A percentile compares a stretch with the other conserved stretches of the same genome.
phyloP scores from a whole-genome alignment of 331 rosid species.

The Erythrophleum ivorense region DNA sequence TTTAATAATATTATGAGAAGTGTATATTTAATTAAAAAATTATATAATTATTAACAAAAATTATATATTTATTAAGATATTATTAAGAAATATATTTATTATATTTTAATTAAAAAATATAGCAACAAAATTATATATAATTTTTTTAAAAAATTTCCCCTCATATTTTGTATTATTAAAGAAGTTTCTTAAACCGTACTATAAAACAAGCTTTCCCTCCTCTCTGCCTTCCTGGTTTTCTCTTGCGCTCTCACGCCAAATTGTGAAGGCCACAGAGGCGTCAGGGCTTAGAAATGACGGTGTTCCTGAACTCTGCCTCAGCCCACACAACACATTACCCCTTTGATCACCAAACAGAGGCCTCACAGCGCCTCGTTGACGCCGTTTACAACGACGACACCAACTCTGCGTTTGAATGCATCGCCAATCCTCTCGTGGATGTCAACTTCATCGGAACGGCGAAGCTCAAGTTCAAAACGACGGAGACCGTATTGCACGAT shows the following conservation, averaged over 20 bases:
- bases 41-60: too few species aligned
- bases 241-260: not conserved
- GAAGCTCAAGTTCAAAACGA: constrained; percentile 53
- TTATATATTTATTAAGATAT: too few species aligned
- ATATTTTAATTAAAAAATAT: too few species aligned
- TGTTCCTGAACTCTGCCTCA: constrained; percentile 44
- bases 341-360: constrained; percentile 48
- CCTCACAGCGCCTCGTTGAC: constrained; percentile 60
- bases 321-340: constrained; percentile 47
- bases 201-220: not conserved
- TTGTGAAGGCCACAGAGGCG: not conserved
- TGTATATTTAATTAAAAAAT: too few species aligned
- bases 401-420: constrained; percentile 37
- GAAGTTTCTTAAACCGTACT: not conserved
- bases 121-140: too few species aligned
- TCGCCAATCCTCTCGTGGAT: constrained; percentile 52
- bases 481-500: constrained; percentile 57
- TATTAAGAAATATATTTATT: too few species aligned
- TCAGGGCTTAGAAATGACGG: constrained; percentile 30
- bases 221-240: not conserved
- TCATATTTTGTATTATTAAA: not conserved
- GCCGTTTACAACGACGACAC: constrained; percentile 45
- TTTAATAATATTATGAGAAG: too few species aligned
- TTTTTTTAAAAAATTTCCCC: too few species aligned
- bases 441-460: constrained; percentile 70